Evolutionary conservation across 2,329 filamentous ascomycete species (phyloP).

Genomic region (Aspergillus sp.): DNA sequence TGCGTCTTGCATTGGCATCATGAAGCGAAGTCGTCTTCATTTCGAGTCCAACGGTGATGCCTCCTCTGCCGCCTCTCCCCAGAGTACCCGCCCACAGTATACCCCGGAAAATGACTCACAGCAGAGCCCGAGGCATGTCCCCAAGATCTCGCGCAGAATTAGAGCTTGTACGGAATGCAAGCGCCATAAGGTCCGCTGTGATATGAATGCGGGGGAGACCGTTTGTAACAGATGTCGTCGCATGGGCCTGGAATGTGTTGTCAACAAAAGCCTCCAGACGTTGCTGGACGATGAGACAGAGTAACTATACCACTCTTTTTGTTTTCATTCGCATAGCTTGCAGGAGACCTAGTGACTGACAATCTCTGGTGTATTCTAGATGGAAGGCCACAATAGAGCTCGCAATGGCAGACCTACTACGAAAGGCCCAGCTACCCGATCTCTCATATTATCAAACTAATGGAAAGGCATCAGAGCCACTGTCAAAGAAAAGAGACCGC

Average conservation of each 20-base stretch:
- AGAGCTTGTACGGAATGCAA: constrained; percentile 57
- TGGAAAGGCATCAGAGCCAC: constrained; percentile 32
- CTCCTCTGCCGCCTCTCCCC: constrained; percentile 38
- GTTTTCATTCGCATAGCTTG: not conserved
- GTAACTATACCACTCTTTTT: constrained; percentile 29
- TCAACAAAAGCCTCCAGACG: constrained; percentile 56
- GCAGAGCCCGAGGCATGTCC: constrained; percentile 32
- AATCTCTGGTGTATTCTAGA: constrained; percentile 20
- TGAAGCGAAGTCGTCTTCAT: constrained; percentile 44
- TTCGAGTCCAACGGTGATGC: constrained; percentile 42
- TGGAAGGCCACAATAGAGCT: constrained; percentile 44
- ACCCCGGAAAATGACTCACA: constrained; percentile 34
- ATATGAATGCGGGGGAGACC: constrained; percentile 53
- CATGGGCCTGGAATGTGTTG: constrained; percentile 52
- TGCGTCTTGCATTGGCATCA: constrained; percentile 25
- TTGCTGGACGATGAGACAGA: constrained; percentile 53
- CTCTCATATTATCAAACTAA: constrained; percentile 41
- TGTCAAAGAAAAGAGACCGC: constrained; percentile 33
- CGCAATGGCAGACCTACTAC: constrained; percentile 41
- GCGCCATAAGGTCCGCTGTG: constrained; percentile 58
- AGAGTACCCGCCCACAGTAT: constrained; percentile 22
- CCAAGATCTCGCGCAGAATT: constrained; percentile 49
- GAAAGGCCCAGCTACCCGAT: constrained; percentile 40
- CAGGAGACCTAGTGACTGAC: constrained; percentile 14
- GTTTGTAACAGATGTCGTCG: constrained; percentile 54